phyloP scores from a whole-genome alignment of 495 filamentous ascomycete genomes.

The Talaromyces nanjingensis region DNA sequence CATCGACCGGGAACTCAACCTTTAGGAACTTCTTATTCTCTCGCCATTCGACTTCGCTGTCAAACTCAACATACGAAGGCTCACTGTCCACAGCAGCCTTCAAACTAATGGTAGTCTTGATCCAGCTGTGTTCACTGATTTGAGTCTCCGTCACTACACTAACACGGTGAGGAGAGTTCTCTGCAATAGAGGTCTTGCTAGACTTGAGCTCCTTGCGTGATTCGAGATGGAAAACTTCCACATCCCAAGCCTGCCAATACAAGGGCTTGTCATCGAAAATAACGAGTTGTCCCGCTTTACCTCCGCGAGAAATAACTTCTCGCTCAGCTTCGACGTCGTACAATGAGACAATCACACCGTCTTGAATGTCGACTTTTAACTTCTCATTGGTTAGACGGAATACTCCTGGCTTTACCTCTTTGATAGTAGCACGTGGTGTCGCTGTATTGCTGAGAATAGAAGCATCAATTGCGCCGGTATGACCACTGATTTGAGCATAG shows the following conservation, averaged over 20 bases:
- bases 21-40: slow-evolving; percentile 98
- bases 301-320: slow-evolving; percentile 70
- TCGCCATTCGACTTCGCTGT: slow-evolving; percentile 82
- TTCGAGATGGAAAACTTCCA: slow-evolving; percentile 91
- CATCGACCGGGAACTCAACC: slow-evolving; percentile 94
- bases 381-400: slow-evolving; percentile 74
- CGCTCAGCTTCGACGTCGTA: slow-evolving; percentile 62
- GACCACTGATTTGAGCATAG: slow-evolving; percentile 42
- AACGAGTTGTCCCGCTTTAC: slow-evolving; percentile 84
- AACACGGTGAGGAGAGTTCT: slow-evolving; percentile 65
- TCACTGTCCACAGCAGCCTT: slow-evolving; percentile 55
- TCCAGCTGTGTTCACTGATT: slow-evolving; percentile 81
- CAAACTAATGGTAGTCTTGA: slow-evolving; percentile 80
- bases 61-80: slow-evolving; percentile 68
- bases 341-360: slow-evolving; percentile 75
- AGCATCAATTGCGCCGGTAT: slow-evolving; percentile 42
- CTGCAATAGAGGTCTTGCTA: slow-evolving; percentile 60
- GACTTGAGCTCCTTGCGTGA: slow-evolving; percentile 69
- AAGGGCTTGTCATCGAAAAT: slow-evolving; percentile 97
- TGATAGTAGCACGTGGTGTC: slow-evolving; percentile 49
- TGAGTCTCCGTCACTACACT: slow-evolving; percentile 72
- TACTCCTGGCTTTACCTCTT: slow-evolving; percentile 57
- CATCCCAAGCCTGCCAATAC: slow-evolving; percentile 99
- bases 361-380: slow-evolving; percentile 61
- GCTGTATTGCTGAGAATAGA: slow-evolving; percentile 38